Base-by-base conservation (phyloP, 2,329 filamentous ascomycete genomes). In the Diaporthe capsici region DNA sequence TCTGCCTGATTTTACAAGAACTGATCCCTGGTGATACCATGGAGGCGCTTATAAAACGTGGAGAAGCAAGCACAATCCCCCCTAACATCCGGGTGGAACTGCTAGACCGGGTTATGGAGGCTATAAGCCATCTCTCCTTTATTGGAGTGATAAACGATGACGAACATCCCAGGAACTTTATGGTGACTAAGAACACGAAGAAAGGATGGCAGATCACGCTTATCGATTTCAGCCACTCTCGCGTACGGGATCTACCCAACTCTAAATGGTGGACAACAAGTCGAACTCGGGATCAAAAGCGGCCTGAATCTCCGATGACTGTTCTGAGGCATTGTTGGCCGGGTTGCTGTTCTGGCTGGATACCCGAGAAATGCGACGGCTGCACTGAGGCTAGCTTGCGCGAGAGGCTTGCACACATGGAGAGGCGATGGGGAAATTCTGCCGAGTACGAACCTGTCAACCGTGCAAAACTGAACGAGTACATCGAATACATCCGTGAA, bases 221-320 rank as follows among this genome's bases (percentile, higher is more conserved):
- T 25, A 63, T 61, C 4, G 60, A 63, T 44, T 63, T 63, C 39
- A 63, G 60, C n/a, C 60, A 63, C 39, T 63, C 60, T 47, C 60
- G 60, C 20, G 60, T 63, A 17, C 60, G 22, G 25, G 60, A 63
- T 3, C 39, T 44, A 28, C 60, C 60, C 60, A 42, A 42, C 12
- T 60, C 57, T 60, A 60, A 12, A n/a, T 60, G 31, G 31, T 13
- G 57, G 57, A 60, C 57, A 60, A 58, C 28, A 58, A 22, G 5
- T 58, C 57, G 34, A 58, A 34, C 17, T 42, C 58, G 58, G 58
- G 37, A 42, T 5, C n/a, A 28, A 7, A 42, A 42, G 58, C 37
- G 22, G 58, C 58, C 58, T 39, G 58, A 61, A 42, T 42, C 37
- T 44, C 58, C 58, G 12, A 61, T 61, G 37, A 61, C 58, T 39